Percentiles rank a stretch among this genome's conserved stretches.
phyloP scores from a whole-genome alignment of 495 filamentous ascomycete species.

The Mycothermus thermophilus region DNA sequence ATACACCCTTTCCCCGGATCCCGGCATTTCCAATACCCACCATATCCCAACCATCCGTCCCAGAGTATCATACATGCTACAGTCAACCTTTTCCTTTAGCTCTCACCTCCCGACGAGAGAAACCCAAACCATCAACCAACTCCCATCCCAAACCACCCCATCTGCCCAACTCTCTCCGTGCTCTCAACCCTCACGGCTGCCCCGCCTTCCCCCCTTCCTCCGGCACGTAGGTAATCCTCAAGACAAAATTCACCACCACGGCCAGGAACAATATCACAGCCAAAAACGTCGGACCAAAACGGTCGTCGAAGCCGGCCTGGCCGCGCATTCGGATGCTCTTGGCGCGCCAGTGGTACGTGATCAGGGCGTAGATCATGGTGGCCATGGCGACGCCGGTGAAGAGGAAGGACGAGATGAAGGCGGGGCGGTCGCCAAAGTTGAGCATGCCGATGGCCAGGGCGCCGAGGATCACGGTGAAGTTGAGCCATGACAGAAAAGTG shows the following conservation, averaged over 20 bases:
- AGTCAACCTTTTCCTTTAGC: no score
- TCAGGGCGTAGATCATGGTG: constrained; percentile 86
- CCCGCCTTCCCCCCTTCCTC: no score
- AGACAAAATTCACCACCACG: constrained; percentile 84
- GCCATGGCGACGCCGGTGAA: constrained; percentile 94
- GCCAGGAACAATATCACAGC: constrained; percentile 72
- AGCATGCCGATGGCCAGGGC: constrained; percentile 90
- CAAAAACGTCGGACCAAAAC: constrained; percentile 80
- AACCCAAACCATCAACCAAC: background rate
- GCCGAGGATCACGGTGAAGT: constrained; percentile 96
- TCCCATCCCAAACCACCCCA: background rate
- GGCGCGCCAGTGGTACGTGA: constrained; percentile 94
- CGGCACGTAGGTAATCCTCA: constrained; percentile 52
- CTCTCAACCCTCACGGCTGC: no score
- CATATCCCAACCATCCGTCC: no score
- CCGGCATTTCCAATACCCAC: no score
- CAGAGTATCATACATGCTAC: no score
- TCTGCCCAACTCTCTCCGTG: background rate
- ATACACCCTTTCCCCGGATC: no score
- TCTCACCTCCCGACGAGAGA: background rate
- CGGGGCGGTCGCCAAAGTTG: constrained; percentile 91
- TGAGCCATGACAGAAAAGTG: constrained; percentile 97
- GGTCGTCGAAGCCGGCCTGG: constrained; percentile 91
- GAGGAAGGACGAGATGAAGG: constrained; percentile 78
- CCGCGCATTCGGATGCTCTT: constrained; percentile 82